Conservation (phyloP, 129 eudicot species). For the Kitagawia praeruptora region DNA sequence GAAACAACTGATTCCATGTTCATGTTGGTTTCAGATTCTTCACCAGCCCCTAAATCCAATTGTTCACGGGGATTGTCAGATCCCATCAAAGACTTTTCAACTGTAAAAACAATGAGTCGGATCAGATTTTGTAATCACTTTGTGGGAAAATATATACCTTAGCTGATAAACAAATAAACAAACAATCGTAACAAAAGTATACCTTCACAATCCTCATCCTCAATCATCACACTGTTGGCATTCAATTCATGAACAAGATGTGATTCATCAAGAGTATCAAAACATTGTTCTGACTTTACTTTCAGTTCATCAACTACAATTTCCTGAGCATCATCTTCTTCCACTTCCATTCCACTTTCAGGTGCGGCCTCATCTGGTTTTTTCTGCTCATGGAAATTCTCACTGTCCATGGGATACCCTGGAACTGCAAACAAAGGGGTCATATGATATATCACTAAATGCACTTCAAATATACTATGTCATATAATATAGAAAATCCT, state of each 20-base stretch:
- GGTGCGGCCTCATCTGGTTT: not conserved
- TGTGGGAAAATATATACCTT: not conserved
- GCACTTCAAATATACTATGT: not conserved
- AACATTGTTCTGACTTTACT: not conserved
- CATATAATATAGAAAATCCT: not conserved
- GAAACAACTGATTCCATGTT: not conserved
- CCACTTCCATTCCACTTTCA: not conserved
- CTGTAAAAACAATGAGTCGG: constrained; percentile 5
- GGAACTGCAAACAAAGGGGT: not conserved
- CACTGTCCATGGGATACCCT: not conserved
- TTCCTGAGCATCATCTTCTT: not conserved
- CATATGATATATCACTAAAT: not conserved
- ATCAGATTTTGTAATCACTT: not conserved
- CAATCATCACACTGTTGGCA: not conserved
- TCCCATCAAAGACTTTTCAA: not conserved
- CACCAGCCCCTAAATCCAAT: not conserved
- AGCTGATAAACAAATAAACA: not conserved
- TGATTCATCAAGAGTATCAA: constrained; percentile 1
- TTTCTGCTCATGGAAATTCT: not conserved
- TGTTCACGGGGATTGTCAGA: constrained; percentile 5
- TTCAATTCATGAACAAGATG: not conserved
- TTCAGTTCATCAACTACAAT: not conserved
- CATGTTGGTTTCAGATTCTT: not conserved
- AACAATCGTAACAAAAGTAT: not conserved
- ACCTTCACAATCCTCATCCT: not conserved